phyloP scores from a whole-genome alignment of 2,329 filamentous ascomycete genomes.

The Niveomyces coronatus region DNA sequence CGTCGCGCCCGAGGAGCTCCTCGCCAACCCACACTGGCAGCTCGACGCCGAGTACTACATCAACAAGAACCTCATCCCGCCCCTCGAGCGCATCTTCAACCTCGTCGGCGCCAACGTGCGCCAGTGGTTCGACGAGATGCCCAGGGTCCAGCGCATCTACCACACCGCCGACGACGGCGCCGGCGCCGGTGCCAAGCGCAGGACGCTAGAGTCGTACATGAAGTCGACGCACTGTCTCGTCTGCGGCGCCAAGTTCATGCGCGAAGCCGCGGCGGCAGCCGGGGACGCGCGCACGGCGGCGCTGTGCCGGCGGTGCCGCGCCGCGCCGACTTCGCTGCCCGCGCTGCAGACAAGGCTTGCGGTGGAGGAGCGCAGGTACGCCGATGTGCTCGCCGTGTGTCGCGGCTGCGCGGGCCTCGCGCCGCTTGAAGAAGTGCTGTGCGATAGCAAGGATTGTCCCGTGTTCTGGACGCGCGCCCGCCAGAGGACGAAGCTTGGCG shows the following conservation, averaged over 20 bases:
- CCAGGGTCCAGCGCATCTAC: slow-evolving; percentile 68
- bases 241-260: slow-evolving; percentile 49
- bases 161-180: slow-evolving; percentile 19
- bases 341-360: slow-evolving; percentile 52
- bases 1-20: slow-evolving; percentile 73
- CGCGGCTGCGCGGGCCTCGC: slow-evolving; percentile 67
- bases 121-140: slow-evolving; percentile 94
- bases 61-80: slow-evolving; percentile 86
- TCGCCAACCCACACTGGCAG: slow-evolving; percentile 65
- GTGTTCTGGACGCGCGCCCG: slow-evolving; percentile 76
- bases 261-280: slow-evolving; percentile 8
- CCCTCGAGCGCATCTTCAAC: slow-evolving; percentile 92
- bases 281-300: slow-evolving; percentile 18
- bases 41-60: slow-evolving; percentile 97
- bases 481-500: slow-evolving; percentile 39
- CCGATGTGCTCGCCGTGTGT: slow-evolving; percentile 62
- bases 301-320: slow-evolving; percentile 50
- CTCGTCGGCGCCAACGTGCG: slow-evolving; percentile 86
- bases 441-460: slow-evolving; percentile 85
- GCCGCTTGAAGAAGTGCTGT: slow-evolving; percentile 67
- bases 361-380: slow-evolving; percentile 50
- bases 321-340: slow-evolving; percentile 50
- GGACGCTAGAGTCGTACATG: slow-evolving; percentile 92
- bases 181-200: slow-evolving; percentile 35
- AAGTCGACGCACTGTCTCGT: slow-evolving; percentile 67